Percentiles rank a stretch among this genome's conserved stretches.
Evolutionary conservation across 2,329 filamentous ascomycete genomes (phyloP).

Genomic region (Harringtonia aguacate): DNA sequence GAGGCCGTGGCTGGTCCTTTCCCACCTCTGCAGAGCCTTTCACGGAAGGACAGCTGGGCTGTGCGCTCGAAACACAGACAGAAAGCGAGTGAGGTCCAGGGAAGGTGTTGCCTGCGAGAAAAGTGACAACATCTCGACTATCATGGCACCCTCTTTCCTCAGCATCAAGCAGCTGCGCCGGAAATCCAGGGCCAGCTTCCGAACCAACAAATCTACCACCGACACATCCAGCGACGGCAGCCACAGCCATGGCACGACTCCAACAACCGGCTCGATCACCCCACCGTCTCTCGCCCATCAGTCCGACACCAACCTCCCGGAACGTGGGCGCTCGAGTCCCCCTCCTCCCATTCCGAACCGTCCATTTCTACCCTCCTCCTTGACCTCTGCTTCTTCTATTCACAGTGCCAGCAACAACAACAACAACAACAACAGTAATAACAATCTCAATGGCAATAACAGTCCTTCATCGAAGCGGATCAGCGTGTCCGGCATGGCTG

Average conservation of each 20-base stretch:
- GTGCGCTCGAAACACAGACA: no score
- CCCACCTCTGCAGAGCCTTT: no score
- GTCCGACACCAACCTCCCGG: slow-evolving; percentile 54
- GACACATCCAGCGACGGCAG: slow-evolving; percentile 52
- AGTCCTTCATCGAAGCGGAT: slow-evolving; percentile 39
- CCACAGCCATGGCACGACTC: slow-evolving; percentile 48
- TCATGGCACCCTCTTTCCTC: slow-evolving; percentile 56
- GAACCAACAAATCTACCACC: slow-evolving; percentile 47
- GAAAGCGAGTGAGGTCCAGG: no score
- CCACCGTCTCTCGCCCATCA: slow-evolving; percentile 62
- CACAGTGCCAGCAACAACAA: not conserved
- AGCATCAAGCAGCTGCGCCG: slow-evolving; percentile 61
- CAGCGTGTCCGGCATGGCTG: slow-evolving; percentile 55
- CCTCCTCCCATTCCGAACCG: slow-evolving; percentile 19
- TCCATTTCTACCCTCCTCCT: slow-evolving; percentile 21
- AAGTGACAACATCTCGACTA: no score
- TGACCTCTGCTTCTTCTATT: slow-evolving; percentile 16
- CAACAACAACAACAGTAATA: not conserved
- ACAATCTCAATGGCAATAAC: slow-evolving; percentile 14
- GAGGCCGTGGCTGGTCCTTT: no score
- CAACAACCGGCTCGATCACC: slow-evolving; percentile 60
- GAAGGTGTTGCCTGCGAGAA: no score
- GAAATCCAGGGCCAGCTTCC: slow-evolving; percentile 65
- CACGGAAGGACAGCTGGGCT: no score
- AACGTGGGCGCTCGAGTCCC: slow-evolving; percentile 29